These are phyloP conservation scores for Candida arabinofermentans DNA, from an alignment of 805 yeast genomes.

Conservation along the genomic window DNA sequence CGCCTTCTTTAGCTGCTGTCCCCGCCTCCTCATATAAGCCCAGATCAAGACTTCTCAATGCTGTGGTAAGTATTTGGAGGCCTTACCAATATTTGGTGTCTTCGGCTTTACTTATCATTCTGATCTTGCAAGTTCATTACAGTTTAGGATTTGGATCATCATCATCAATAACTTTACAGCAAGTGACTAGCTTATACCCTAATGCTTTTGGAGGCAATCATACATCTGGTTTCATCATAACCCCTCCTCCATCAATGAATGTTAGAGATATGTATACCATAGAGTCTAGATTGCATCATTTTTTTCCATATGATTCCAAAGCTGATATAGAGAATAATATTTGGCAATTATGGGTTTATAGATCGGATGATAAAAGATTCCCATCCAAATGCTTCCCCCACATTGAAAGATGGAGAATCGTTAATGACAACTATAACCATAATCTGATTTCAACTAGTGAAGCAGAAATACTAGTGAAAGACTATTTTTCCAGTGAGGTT, in stretches of 20 bases:
- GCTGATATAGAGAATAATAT: constrained; percentile 27
- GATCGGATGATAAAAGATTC: constrained; percentile 20
- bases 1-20: neutral
- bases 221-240: neutral
- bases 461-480: constrained; percentile 13
- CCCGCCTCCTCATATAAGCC: neutral
- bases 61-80: constrained; percentile 4
- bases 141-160: neutral
- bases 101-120: constrained; percentile 6
- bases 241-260: constrained; percentile 19
- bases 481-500: constrained; percentile 21
- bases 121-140: constrained; percentile 4
- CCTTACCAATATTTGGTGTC: constrained; percentile 7
- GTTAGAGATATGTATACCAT: constrained; percentile 22
- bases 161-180: neutral
- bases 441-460: constrained; percentile 17
- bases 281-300: constrained; percentile 21
- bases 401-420: constrained; percentile 20
- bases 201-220: constrained; percentile 1
- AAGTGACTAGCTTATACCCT: constrained; percentile 8
- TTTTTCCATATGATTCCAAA: constrained; percentile 22
- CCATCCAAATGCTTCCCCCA: constrained; percentile 14
- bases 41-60: neutral
- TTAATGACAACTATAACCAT: constrained; percentile 21
- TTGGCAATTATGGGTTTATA: constrained; percentile 27